A percentile compares a stretch with the other conserved stretches of the same genome.
Evolutionary conservation across 225 moss, liverwort and hornwort genomes (phyloP).

Genomic region (Sphagnum tenellum): DNA sequence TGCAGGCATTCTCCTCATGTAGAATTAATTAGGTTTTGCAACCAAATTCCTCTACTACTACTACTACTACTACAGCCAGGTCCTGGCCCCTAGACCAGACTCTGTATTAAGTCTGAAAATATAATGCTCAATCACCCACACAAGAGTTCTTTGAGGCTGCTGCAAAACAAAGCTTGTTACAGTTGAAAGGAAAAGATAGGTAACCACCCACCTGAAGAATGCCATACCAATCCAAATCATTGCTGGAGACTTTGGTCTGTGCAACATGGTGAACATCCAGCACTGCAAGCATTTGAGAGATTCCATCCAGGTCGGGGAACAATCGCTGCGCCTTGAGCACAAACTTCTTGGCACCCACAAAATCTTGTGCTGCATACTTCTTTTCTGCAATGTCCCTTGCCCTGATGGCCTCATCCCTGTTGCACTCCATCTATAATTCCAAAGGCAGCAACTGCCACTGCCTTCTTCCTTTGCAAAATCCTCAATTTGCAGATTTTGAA

Average conservation of each 20-base stretch:
- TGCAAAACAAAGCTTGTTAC: no score
- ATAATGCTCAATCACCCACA: no score
- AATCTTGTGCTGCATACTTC: conserved; percentile 72
- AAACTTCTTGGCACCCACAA: conserved; percentile 82
- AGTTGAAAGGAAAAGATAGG: no score
- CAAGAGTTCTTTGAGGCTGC: no score
- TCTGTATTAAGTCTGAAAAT: no score
- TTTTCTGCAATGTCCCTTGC: conserved; percentile 60
- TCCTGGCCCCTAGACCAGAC: no score
- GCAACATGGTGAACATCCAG: conserved; percentile 78
- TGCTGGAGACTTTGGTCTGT: conserved; percentile 56
- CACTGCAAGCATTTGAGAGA: conserved; percentile 66
- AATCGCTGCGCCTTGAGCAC: conserved; percentile 70
- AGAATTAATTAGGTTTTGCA: no score
- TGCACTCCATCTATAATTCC: conserved; percentile 76
- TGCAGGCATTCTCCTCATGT: conserved; percentile 9
- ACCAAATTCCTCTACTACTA: no score
- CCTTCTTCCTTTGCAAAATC: conserved; percentile 21
- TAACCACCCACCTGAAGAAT: conserved; percentile 44
- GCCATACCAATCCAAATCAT: conserved; percentile 91
- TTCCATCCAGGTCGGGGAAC: conserved; percentile 58
- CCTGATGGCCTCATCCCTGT: conserved; percentile 87
- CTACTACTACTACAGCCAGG: no score
- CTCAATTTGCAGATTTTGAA: conserved; percentile 12
- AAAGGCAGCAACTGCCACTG: conserved; percentile 18